Conservation (phyloP, 2,329 filamentous ascomycete species). For the Fusarium euwallaceae region DNA sequence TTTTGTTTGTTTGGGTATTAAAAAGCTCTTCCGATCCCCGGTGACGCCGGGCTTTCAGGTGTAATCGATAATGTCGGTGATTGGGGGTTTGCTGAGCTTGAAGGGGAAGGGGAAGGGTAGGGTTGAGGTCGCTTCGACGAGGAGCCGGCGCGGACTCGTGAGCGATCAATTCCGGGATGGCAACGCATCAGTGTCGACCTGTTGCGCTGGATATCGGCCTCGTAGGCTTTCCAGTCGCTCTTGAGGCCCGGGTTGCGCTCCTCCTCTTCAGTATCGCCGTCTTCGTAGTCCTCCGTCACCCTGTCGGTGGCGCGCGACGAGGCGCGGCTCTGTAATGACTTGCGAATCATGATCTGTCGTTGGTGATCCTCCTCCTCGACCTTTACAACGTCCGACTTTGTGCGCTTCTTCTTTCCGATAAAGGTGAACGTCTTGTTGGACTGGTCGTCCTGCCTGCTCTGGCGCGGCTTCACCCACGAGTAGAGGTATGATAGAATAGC, state of each 20-base stretch:
- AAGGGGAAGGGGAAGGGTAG: conserved; percentile 28
- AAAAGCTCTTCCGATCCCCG: conserved; percentile 29
- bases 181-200: conserved; percentile 44
- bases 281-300: conserved; percentile 15
- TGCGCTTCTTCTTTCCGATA: conserved; percentile 41
- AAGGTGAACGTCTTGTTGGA: conserved; percentile 28
- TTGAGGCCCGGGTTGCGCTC: conserved; percentile 37
- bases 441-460: conserved; percentile 27
- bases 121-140: conserved; percentile 26
- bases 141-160: conserved; percentile 25
- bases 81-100: conserved; percentile 34
- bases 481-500: conserved; percentile 40
- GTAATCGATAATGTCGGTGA: conserved; percentile 27
- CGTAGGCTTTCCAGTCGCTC: conserved; percentile 57
- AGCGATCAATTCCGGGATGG: conserved; percentile 48
- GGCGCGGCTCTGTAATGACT: conserved; percentile 55
- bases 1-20: conserved; percentile 1
- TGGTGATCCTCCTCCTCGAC: conserved; percentile 54
- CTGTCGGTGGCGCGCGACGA: conserved; percentile 38
- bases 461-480: conserved; percentile 42
- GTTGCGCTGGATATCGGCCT: conserved; percentile 52
- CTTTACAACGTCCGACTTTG: conserved; percentile 27
- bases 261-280: conserved; percentile 35
- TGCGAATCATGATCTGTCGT: conserved; percentile 58
- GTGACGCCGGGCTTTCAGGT: conserved; percentile 19